A percentile compares a stretch with the other conserved stretches of the same genome.
Evolutionary conservation across 2,329 filamentous ascomycete species (phyloP).

Genomic region (Cladosporium velox): DNA sequence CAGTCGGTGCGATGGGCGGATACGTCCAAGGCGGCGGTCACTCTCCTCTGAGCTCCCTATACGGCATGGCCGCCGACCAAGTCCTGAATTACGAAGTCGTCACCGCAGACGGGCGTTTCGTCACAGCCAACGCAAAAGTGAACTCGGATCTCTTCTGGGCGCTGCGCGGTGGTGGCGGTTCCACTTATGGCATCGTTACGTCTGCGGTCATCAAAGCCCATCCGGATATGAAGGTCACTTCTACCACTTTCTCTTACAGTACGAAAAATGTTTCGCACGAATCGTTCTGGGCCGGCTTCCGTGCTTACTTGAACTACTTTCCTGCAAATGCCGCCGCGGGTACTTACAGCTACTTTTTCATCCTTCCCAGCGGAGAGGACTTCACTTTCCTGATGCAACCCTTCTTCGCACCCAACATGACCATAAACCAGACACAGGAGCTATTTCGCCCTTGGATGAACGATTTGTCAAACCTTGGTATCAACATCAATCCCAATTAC

Average conservation of each 20-base stretch:
- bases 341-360: slow-evolving; percentile 22
- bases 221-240: slow-evolving; percentile 23
- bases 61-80: slow-evolving; percentile 28
- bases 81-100: slow-evolving; percentile 23
- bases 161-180: slow-evolving; percentile 41
- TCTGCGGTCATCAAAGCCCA: slow-evolving; percentile 9
- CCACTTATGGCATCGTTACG: slow-evolving; percentile 34
- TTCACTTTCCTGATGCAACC: slow-evolving; percentile 36
- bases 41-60: slow-evolving; percentile 20
- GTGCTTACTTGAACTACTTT: slow-evolving; percentile 30
- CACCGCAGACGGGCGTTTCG: slow-evolving; percentile 10
- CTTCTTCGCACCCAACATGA: slow-evolving; percentile 34
- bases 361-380: slow-evolving; percentile 9
- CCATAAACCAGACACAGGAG: slow-evolving; percentile 8
- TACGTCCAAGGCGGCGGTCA: slow-evolving; percentile 32
- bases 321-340: slow-evolving; percentile 25
- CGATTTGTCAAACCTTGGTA: slow-evolving; percentile 10
- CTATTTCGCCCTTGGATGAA: slow-evolving; percentile 29
- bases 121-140: slow-evolving; percentile 17
- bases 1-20: slow-evolving; percentile 31
- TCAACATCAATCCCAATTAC: slow-evolving; percentile 10
- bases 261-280: slow-evolving; percentile 33
- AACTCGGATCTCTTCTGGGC: slow-evolving; percentile 35
- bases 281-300: slow-evolving; percentile 31
- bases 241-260: slow-evolving; percentile 21